phyloP scores from a whole-genome alignment of 495 filamentous ascomycete species.

The Hyphodiscus hymeniophilus region DNA sequence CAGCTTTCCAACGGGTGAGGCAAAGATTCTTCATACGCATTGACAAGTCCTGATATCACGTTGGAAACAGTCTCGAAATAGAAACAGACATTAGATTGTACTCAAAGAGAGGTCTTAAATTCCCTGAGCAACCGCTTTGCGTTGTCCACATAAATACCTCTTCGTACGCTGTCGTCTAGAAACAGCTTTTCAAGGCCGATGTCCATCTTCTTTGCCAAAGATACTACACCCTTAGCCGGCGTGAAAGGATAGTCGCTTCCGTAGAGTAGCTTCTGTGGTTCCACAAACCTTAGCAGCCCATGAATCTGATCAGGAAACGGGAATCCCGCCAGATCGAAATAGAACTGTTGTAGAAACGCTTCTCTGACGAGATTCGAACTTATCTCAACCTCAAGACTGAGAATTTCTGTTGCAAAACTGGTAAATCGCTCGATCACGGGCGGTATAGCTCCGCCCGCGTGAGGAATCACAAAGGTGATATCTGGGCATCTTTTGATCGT shows the following conservation, averaged over 20 bases:
- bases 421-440: conserved; percentile 36
- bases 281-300: conserved; percentile 5
- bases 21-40: too few relatives aligned
- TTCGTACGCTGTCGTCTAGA: too few relatives aligned
- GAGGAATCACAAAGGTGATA: conserved; percentile 40
- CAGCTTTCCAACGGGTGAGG: too few relatives aligned
- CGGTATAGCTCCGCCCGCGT: conserved; percentile 40
- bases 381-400: not conserved
- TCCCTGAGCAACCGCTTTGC: too few relatives aligned
- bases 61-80: too few relatives aligned
- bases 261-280: not conserved
- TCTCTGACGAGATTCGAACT: not conserved
- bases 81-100: too few relatives aligned
- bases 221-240: not conserved
- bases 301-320: conserved; percentile 2
- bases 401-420: conserved; percentile 22
- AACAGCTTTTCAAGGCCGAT: too few relatives aligned
- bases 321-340: conserved; percentile 4
- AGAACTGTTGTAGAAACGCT: not conserved
- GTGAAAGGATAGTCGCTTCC: conserved; percentile 1
- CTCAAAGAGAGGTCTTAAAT: too few relatives aligned
- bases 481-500: conserved; percentile 34
- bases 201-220: too few relatives aligned
- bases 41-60: too few relatives aligned
- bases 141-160: too few relatives aligned